Evolutionary conservation across 2,329 filamentous ascomycete species (phyloP), one percentile per base, ranked within the genome.

Genomic region (Chaetomiaceae sp.): DNA sequence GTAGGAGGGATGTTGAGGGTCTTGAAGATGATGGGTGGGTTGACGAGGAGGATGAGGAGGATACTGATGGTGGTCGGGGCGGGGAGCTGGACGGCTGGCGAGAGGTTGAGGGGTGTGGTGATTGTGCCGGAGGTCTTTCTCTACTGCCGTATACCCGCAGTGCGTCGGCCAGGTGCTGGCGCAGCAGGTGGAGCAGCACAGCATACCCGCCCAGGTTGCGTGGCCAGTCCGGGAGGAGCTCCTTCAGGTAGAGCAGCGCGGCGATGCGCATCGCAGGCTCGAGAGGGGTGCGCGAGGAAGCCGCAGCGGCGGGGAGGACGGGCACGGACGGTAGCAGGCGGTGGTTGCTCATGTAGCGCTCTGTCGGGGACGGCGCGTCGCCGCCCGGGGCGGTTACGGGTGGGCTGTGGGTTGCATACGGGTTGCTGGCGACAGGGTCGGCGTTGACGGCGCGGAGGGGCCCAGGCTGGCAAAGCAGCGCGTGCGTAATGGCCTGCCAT

Each of bases 201-300:
- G 54, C 56, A 41, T 62, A 64, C 18, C 59, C 60, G 45, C 62
- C 61, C 1, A 63, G 38, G 35, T 62, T 64, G 41, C 57, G 55
- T 14, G 60, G 61, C 40, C 56, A 61, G 41, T 63, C 61, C 1
- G 63, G 62, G 1, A 65, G 50, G 9, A 62, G 55, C 32, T 64
- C 59, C 37, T 65, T 63, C 19, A 65, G 51, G 44, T 59, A 63
- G 2, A 66, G 54, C 17, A 66, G 51, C 9, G 52, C 56, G 24
- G 55, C 54, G 14, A 62, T 55, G 14, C 64, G 59, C 33, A 66
- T 47, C 9, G 60, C 55, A 0, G 59, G 54, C 34, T 65, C 59
- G 12, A 64, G 53, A 1, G 42, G 24, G 22, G 41, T 26, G 29
- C 22, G 37, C 19, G 46, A 22, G 14, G 42, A 33, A 3, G 11